Percentiles rank a stretch among this genome's conserved stretches.
phyloP scores from a whole-genome alignment of 345 rosid genomes.

The Hypericum perforatum region DNA sequence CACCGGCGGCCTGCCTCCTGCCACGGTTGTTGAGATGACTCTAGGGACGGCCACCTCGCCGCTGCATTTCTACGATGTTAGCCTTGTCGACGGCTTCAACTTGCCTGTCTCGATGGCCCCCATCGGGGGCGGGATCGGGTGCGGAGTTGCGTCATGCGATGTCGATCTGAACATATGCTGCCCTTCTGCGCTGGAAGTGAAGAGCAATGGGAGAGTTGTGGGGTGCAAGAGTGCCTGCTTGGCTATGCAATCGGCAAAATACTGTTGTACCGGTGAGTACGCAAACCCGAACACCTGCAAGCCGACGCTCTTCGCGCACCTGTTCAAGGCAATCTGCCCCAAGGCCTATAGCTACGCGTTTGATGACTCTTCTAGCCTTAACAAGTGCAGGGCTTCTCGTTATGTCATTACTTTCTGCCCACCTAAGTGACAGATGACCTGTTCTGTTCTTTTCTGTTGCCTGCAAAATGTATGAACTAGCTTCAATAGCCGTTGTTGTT shows the following conservation, averaged over 20 bases:
- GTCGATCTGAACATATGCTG: conserved; percentile 37
- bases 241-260: conserved; percentile 34
- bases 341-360: conserved; percentile 35
- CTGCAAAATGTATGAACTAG: no score
- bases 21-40: conserved; percentile 40
- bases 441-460: no score
- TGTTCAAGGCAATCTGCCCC: conserved; percentile 45
- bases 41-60: conserved; percentile 31
- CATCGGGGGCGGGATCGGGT: conserved; percentile 24
- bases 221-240: conserved; percentile 47
- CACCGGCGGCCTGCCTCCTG: conserved; percentile 35
- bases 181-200: conserved; percentile 27
- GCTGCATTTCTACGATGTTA: conserved; percentile 45
- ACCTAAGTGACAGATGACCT: conserved; percentile 14
- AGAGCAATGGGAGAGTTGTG: conserved; percentile 29
- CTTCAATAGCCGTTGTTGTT: no score
- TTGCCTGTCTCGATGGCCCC: conserved; percentile 38
- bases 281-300: conserved; percentile 27
- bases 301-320: conserved; percentile 29
- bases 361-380: conserved; percentile 41
- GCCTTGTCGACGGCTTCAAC: conserved; percentile 46
- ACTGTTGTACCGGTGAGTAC: conserved; percentile 40
- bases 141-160: conserved; percentile 38
- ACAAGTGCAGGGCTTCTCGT: conserved; percentile 34
- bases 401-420: conserved; percentile 46